phyloP scores from a whole-genome alignment of 2,329 filamentous ascomycete species.

The Colletotrichum shisoi region DNA sequence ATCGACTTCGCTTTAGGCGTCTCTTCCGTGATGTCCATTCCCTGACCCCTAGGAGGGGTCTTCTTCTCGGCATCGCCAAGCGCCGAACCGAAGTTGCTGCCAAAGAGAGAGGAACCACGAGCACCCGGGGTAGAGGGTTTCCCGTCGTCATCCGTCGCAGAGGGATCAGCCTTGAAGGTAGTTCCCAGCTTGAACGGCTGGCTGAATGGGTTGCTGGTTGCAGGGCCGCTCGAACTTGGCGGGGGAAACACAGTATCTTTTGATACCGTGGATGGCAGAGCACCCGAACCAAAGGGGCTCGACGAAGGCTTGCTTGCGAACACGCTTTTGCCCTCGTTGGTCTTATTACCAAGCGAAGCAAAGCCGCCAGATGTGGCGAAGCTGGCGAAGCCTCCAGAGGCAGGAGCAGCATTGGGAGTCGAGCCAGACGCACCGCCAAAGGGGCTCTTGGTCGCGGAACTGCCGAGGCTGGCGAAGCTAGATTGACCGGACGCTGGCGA shows the following conservation, averaged over 20 bases:
- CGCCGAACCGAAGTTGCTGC: conserved; percentile 66
- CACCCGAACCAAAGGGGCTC: conserved; percentile 47
- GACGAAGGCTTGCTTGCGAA: conserved; percentile 53
- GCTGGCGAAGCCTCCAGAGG: conserved; percentile 57
- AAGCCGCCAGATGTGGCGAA: conserved; percentile 67
- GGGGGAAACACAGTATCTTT: conserved; percentile 53
- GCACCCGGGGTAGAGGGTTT: conserved; percentile 55
- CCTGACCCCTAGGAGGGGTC: conserved; percentile 58
- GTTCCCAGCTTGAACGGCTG: conserved; percentile 71
- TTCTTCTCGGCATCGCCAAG: conserved; percentile 59
- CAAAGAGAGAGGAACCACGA: conserved; percentile 64
- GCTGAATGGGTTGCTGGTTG: conserved; percentile 47
- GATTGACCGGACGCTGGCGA: conserved; percentile 64
- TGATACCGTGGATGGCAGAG: conserved; percentile 47
- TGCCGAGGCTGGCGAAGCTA: conserved; percentile 56
- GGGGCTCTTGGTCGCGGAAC: conserved; percentile 49
- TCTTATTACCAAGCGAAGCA: conserved; percentile 54
- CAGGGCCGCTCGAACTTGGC: conserved; percentile 40
- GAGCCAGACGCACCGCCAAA: conserved; percentile 49
- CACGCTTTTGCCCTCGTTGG: conserved; percentile 48
- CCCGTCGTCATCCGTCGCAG: conserved; percentile 66
- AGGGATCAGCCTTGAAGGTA: conserved; percentile 71
- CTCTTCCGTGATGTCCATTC: conserved; percentile 57
- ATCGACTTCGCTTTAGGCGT: conserved; percentile 49
- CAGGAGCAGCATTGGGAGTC: conserved; percentile 44